Evolutionary conservation across 225 moss, liverwort and hornwort species (phyloP), one percentile per base, ranked within the genome.

Genomic region (Sphagnum contortum): DNA sequence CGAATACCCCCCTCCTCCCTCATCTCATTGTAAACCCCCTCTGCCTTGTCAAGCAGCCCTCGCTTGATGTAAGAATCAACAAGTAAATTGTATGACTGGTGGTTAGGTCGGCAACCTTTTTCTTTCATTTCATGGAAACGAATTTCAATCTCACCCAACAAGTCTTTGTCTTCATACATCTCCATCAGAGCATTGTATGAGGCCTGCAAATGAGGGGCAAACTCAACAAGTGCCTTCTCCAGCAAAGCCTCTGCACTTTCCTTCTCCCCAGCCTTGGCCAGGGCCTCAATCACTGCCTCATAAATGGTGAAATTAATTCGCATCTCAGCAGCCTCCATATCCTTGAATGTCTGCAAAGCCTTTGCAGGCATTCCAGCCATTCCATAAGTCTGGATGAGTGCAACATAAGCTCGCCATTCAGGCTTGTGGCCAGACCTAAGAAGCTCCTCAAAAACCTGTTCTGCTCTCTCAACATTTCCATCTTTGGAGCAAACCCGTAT

Each of bases 351-450:
- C 64, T 73, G 60, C 57, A 71, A 74, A 49, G 86, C 94, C 73
- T 89, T 88, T 9, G 74, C 88, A 4, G 88, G 66, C 62, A 88
- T 61, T 44, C 88, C 84, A 66, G 85, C 88, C 61, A 65, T 71
- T 51, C 89, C 91, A 63, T 88, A 92, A 57, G 89, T 76, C 73
- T 84, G 83, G 66, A 95, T 88, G 13, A 95, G 79, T 3, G 88
- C 86, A 57, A 86, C 69, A 62, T 89, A 88, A 48, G 84, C 78
- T 48, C 89, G 83, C 70, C 86, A 84, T 67, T 77, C 71, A 4
- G 82, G 89, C 59, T 81, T 80, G 65, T 79, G 75, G 70, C 83
- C 88, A 56, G 86, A 74, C 58, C 48, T 64, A 70, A 77, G 63
- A 10, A 91, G 79, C 50, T 91, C 84, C 61, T 66, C 66, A 61